phyloP scores from a whole-genome alignment of 2,329 filamentous ascomycete species.

The Cercospora zeae-maydis region DNA sequence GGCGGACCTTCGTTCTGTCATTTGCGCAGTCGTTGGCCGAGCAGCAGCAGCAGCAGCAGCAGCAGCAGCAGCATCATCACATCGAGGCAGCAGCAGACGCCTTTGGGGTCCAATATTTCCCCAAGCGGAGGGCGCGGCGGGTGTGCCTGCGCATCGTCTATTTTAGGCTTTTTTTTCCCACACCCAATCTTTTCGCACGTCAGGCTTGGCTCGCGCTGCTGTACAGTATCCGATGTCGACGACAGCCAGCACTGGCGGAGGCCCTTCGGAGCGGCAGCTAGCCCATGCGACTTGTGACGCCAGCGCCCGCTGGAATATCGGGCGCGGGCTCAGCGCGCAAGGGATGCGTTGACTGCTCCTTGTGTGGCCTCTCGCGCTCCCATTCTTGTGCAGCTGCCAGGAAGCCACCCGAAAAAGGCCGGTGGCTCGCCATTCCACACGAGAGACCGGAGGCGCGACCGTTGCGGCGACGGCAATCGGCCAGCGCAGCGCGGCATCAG shows the following conservation, averaged over 20 bases:
- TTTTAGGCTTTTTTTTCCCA: not conserved
- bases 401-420: constrained; percentile 26
- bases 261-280: not conserved
- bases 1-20: constrained; percentile 14
- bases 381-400: constrained; percentile 26
- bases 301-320: constrained; percentile 6
- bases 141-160: not conserved
- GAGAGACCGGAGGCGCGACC: constrained; percentile 13
- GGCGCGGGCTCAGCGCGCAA: constrained; percentile 17
- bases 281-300: constrained; percentile 5
- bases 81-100: constrained; percentile 10
- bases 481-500: constrained; percentile 3
- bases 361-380: constrained; percentile 21
- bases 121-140: not conserved
- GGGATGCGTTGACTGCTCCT: constrained; percentile 20
- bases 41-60: not conserved
- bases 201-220: too few species aligned
- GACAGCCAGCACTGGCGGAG: constrained; percentile 1
- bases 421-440: constrained; percentile 23
- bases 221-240: too few species aligned
- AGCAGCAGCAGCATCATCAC: too few species aligned
- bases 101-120: not conserved
- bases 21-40: not conserved
- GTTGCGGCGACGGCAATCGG: constrained; percentile 13
- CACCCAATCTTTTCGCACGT: not conserved